These are phyloP conservation scores for Isabelozyma rhagii DNA, from an alignment of 805 yeast species.

Conservation along the genomic window DNA sequence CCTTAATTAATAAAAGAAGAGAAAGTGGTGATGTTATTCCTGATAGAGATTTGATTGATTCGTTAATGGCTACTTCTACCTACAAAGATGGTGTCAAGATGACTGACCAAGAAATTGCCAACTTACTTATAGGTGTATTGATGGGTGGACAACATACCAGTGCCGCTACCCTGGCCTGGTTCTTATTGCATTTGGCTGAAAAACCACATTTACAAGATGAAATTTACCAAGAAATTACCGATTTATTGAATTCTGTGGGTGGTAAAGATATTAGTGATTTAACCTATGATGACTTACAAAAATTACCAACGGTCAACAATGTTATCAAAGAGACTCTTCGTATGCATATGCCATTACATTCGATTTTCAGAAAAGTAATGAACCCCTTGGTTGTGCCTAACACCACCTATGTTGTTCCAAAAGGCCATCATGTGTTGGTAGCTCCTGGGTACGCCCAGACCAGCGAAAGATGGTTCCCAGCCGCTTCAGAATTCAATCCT, in stretches of 20 bases:
- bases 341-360: slow-evolving; percentile 94
- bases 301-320: slow-evolving; percentile 78
- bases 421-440: slow-evolving; percentile 84
- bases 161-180: slow-evolving; percentile 95
- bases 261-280: slow-evolving; percentile 47
- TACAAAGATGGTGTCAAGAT: slow-evolving; percentile 92
- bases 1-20: slow-evolving; percentile 73
- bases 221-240: slow-evolving; percentile 68
- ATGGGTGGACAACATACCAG: slow-evolving; percentile 99
- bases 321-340: slow-evolving; percentile 90
- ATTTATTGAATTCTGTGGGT: slow-evolving; percentile 54
- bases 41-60: slow-evolving; percentile 85
- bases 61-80: slow-evolving; percentile 74
- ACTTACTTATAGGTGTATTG: slow-evolving; percentile 87
- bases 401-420: slow-evolving; percentile 77
- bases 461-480: slow-evolving; percentile 74
- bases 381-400: slow-evolving; percentile 77
- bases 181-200: slow-evolving; percentile 84
- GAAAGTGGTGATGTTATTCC: slow-evolving; percentile 65
- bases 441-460: slow-evolving; percentile 91
- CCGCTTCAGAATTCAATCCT: slow-evolving; percentile 71
- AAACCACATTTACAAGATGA: slow-evolving; percentile 82
- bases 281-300: slow-evolving; percentile 77
- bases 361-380: slow-evolving; percentile 88
- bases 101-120: slow-evolving; percentile 95